These are phyloP conservation scores for Teratosphaeria pseudoeucalypti DNA, from an alignment of 2,329 filamentous ascomycete genomes.

Conservation along the genomic window DNA sequence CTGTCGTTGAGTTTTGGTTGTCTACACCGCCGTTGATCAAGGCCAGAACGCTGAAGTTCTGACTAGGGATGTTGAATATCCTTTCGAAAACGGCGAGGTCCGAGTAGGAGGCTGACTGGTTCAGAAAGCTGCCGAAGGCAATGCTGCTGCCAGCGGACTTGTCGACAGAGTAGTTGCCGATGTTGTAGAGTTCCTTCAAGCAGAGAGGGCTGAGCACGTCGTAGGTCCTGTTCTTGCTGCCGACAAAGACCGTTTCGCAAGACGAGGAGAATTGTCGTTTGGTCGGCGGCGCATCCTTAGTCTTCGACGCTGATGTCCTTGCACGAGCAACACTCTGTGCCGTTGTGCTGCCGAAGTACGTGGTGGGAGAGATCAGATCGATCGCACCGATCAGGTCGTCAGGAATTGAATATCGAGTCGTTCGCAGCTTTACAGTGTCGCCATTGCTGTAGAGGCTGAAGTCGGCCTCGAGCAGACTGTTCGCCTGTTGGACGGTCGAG, in stretches of 20 bases:
- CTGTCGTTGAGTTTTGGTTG: conserved; percentile 9
- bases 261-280: conserved; percentile 3
- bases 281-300: neutral
- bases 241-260: conserved; percentile 5
- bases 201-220: conserved; percentile 36
- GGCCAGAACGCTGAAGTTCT: conserved; percentile 33
- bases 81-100: conserved; percentile 36
- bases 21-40: conserved; percentile 12
- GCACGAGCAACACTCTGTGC: conserved; percentile 2
- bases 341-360: conserved; percentile 33
- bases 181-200: conserved; percentile 40
- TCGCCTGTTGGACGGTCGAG: conserved; percentile 27
- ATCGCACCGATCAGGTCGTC: conserved; percentile 16
- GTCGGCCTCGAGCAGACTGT: conserved; percentile 29
- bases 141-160: conserved; percentile 37
- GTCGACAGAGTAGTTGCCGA: conserved; percentile 35
- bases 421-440: conserved; percentile 30
- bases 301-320: neutral
- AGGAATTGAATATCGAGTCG: conserved; percentile 24
- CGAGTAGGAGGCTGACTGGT: conserved; percentile 38
- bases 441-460: conserved; percentile 29
- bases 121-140: conserved; percentile 43
- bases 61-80: conserved; percentile 31
- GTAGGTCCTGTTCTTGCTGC: conserved; percentile 1
- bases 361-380: conserved; percentile 20